Conservation (phyloP, 2,329 filamentous ascomycete genomes). For the Hypoxylon rubiginosum region DNA sequence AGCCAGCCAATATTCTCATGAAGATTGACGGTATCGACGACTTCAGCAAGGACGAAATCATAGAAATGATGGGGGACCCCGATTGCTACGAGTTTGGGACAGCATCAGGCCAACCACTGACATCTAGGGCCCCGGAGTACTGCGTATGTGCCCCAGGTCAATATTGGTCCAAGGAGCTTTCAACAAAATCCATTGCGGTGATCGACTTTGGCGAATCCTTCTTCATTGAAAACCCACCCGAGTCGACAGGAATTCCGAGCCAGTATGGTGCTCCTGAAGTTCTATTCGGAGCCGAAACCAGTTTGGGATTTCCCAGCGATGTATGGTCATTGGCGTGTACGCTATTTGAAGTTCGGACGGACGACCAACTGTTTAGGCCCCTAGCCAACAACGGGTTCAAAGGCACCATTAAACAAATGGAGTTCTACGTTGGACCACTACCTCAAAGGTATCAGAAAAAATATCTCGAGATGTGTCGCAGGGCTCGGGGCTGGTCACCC, state of each 20-base stretch:
- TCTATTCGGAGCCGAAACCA: neutral
- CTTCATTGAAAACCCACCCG: constrained; percentile 4
- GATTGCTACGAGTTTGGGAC: constrained; percentile 8
- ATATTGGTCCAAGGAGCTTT: constrained; percentile 12
- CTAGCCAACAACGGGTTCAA: neutral
- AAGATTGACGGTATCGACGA: constrained; percentile 29
- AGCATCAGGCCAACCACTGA: constrained; percentile 2
- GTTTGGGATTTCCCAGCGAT: constrained; percentile 14
- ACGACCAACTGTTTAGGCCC: neutral
- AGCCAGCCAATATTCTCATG: constrained; percentile 32
- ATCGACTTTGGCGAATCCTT: constrained; percentile 38
- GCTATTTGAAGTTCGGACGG: constrained; percentile 25
- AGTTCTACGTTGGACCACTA: constrained; percentile 10
- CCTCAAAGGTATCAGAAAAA: neutral
- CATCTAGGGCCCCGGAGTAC: constrained; percentile 26
- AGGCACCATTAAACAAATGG: neutral
- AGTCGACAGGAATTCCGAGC: constrained; percentile 19
- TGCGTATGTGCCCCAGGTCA: neutral
- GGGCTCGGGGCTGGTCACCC: neutral
- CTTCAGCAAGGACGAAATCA: constrained; percentile 15
- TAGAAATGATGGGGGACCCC: constrained; percentile 19
- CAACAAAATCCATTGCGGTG: constrained; percentile 12
- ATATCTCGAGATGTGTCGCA: neutral
- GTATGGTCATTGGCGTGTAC: constrained; percentile 36
- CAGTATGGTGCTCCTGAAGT: constrained; percentile 29